phyloP scores from a whole-genome alignment of 2,329 filamentous ascomycete species.

The Chalara sp. region DNA sequence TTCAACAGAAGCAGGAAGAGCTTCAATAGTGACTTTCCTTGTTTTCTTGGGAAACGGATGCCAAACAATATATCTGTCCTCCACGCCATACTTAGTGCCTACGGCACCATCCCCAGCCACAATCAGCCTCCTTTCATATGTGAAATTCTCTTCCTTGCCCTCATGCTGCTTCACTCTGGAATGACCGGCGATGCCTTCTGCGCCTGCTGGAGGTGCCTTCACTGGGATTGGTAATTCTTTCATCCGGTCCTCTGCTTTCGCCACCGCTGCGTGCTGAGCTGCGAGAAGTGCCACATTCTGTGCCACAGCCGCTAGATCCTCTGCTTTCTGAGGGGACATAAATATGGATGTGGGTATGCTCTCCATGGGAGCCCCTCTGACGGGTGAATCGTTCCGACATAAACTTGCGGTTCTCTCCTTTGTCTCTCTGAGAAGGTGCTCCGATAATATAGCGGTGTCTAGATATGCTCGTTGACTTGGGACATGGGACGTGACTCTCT shows the following conservation, averaged over 20 bases:
- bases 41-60: neutral
- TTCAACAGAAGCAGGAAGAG: neutral
- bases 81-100: neutral
- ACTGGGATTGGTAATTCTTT: neutral
- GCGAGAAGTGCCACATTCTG: neutral
- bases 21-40: neutral
- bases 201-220: neutral
- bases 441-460: slow-evolving; percentile 20
- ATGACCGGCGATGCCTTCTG: no score
- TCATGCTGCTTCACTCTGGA: no score
- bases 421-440: slow-evolving; percentile 12
- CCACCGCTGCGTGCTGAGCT: slow-evolving; percentile 55
- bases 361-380: slow-evolving; percentile 11
- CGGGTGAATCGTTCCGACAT: slow-evolving; percentile 15
- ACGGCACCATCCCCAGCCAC: neutral
- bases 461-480: slow-evolving; percentile 1
- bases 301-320: slow-evolving; percentile 2
- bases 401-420: slow-evolving; percentile 13
- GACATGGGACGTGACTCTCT: slow-evolving; percentile 9
- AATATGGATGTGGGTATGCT: slow-evolving; percentile 28
- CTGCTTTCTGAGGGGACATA: slow-evolving; percentile 18
- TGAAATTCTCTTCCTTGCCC: neutral
- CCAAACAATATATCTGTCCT: neutral
- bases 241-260: no score
- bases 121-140: neutral